Conservation (phyloP, 2,329 filamentous ascomycete species). For the Aspergillus alliaceus region DNA sequence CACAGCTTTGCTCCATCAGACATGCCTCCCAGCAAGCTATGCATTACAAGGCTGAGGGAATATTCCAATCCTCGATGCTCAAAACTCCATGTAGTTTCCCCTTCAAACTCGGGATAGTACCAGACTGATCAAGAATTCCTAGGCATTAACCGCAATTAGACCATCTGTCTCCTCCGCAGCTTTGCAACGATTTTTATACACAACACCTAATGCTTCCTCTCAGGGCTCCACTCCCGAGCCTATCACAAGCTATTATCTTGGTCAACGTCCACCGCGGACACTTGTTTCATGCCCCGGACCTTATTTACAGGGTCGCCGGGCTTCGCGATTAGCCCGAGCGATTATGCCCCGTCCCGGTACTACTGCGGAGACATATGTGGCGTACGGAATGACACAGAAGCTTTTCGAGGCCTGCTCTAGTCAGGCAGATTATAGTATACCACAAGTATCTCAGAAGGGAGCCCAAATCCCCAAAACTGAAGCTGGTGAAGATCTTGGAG, state of each 20-base stretch:
- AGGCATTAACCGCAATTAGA: constrained; percentile 9
- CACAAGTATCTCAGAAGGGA: constrained; percentile 64
- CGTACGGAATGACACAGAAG: constrained; percentile 74
- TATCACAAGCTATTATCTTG: background rate
- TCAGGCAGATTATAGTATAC: constrained; percentile 75
- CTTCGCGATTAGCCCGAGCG: constrained; percentile 27
- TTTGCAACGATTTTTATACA: constrained; percentile 2
- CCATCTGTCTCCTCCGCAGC: constrained; percentile 3
- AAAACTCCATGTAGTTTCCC: constrained; percentile 19
- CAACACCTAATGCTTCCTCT: background rate
- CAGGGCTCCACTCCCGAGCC: background rate
- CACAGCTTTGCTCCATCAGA: background rate
- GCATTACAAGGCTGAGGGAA: constrained; percentile 19
- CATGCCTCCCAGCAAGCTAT: constrained; percentile 25
- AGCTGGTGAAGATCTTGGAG: constrained; percentile 79
- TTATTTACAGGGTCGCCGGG: constrained; percentile 19
- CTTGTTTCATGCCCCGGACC: background rate
- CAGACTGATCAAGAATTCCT: constrained; percentile 11
- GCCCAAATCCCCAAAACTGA: constrained; percentile 68
- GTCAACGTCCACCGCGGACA: constrained; percentile 1
- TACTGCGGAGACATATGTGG: constrained; percentile 68
- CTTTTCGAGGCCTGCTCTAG: constrained; percentile 74
- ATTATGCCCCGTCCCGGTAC: constrained; percentile 36
- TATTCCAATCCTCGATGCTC: constrained; percentile 15
- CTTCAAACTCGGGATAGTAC: background rate